Evolutionary conservation across 140 eudicot genomes (phyloP).

Genomic region (Stevia rebaudiana): DNA sequence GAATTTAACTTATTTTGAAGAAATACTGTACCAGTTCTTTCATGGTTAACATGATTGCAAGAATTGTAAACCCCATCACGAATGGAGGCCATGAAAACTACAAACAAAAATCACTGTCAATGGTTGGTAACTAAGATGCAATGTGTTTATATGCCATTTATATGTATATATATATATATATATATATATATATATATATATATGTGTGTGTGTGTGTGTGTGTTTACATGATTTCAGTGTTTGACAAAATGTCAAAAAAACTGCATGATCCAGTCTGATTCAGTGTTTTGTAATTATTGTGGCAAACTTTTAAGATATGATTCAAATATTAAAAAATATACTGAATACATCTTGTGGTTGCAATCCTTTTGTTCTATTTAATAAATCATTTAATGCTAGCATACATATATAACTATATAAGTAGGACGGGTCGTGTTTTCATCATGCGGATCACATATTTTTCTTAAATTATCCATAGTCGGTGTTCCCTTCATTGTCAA

Average conservation of each 20-base stretch:
- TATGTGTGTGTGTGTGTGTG: too few species aligned
- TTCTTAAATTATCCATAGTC: neutral
- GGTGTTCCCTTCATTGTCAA: constrained; percentile 8
- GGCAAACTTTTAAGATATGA: neutral
- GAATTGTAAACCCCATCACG: constrained; percentile 71
- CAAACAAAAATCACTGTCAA: constrained; percentile 25
- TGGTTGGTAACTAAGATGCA: neutral
- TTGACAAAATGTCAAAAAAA: neutral
- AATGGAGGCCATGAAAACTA: constrained; percentile 98
- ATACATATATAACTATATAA: neutral
- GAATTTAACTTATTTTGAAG: neutral
- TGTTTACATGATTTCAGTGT: neutral
- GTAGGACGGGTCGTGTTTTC: neutral
- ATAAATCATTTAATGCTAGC: neutral
- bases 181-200: too few species aligned
- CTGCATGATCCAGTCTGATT: neutral
- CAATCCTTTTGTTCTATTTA: neutral
- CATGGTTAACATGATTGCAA: constrained; percentile 78
- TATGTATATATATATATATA: too few species aligned
- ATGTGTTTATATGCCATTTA: neutral
- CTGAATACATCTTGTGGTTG: neutral
- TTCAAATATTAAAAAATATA: neutral
- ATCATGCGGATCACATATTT: constrained; percentile 10
- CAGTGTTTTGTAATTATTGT: neutral
- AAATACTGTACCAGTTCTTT: constrained; percentile 68